Percentiles rank a stretch among this genome's conserved stretches.
Conservation (phyloP, 768 basidiomycete genomes). For the Exidia glandulosa region DNA sequence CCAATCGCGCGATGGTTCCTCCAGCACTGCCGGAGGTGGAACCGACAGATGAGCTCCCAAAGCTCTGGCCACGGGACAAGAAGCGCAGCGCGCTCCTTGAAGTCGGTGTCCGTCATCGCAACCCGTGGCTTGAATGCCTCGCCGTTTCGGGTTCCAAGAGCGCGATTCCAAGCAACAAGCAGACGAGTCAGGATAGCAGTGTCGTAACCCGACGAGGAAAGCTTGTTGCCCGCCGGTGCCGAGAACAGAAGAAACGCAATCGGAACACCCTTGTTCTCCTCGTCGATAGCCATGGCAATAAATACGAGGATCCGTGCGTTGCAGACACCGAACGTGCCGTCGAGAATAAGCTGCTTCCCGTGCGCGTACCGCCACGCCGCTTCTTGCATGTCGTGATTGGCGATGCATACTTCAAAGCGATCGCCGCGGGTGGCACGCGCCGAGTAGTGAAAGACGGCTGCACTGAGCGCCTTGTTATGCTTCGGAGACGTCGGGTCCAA, state of each 20-base stretch:
- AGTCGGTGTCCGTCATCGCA: too few species aligned
- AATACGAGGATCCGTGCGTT: conserved; percentile 1
- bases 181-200: conserved; percentile 15
- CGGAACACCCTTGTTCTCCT: conserved; percentile 1
- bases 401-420: conserved; percentile 6
- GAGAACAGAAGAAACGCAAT: not conserved
- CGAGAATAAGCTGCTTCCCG: conserved; percentile 3
- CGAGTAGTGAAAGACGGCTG: conserved; percentile 7
- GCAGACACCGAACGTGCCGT: conserved; percentile 5
- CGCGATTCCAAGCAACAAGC: conserved; percentile 14
- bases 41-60: conserved; percentile 25
- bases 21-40: conserved; percentile 28
- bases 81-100: not conserved
- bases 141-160: conserved; percentile 3
- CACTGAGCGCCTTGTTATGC: conserved; percentile 1
- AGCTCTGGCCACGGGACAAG: conserved; percentile 10
- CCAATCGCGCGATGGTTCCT: conserved; percentile 19
- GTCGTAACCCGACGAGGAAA: conserved; percentile 9
- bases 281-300: conserved; percentile 4
- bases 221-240: too few species aligned
- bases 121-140: too few species aligned
- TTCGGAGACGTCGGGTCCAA: conserved; percentile 1
- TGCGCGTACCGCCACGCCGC: conserved; percentile 7
- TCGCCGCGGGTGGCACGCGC: not conserved
- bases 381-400: conserved; percentile 2